Percentiles rank a stretch among this genome's conserved stretches.
phyloP scores from a whole-genome alignment of 306 rosid species.

The Sesbania bispinosa region DNA sequence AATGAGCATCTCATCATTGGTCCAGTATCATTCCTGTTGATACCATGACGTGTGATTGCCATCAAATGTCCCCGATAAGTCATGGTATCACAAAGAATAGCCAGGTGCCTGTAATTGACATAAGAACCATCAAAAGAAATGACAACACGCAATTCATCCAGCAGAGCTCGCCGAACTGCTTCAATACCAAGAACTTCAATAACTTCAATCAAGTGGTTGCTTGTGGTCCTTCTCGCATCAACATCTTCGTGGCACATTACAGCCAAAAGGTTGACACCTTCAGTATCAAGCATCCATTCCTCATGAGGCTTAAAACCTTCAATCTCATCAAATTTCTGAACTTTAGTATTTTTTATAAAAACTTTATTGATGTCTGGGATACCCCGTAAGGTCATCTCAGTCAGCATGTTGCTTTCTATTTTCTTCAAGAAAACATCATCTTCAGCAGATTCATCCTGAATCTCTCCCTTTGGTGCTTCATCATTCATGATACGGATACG shows the following conservation, averaged over 20 bases:
- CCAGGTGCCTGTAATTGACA: conserved; percentile 92
- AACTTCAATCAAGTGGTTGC: conserved; percentile 96
- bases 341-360: conserved; percentile 76
- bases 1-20: conserved; percentile 99
- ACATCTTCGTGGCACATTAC: conserved; percentile 93
- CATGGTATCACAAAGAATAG: conserved; percentile 98
- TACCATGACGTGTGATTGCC: conserved; percentile 99
- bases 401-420: conserved; percentile 96
- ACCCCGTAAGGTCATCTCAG: conserved; percentile 97
- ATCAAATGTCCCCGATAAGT: conserved; percentile 97
- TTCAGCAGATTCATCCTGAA: conserved; percentile 93
- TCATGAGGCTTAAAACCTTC: conserved; percentile 89
- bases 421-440: conserved; percentile 95
- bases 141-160: conserved; percentile 92
- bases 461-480: conserved; percentile 90
- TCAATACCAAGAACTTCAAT: conserved; percentile 98
- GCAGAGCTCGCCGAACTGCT: conserved; percentile 85
- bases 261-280: conserved; percentile 95
- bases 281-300: conserved; percentile 99
- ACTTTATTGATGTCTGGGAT: conserved; percentile 93
- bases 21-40: conserved; percentile 92
- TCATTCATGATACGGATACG: conserved; percentile 97
- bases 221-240: conserved; percentile 86
- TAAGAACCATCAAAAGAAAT: conserved; percentile 98
- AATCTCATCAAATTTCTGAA: conserved; percentile 73